Conservation (phyloP, 768 basidiomycete genomes). For the Coprinopsis sp. region DNA sequence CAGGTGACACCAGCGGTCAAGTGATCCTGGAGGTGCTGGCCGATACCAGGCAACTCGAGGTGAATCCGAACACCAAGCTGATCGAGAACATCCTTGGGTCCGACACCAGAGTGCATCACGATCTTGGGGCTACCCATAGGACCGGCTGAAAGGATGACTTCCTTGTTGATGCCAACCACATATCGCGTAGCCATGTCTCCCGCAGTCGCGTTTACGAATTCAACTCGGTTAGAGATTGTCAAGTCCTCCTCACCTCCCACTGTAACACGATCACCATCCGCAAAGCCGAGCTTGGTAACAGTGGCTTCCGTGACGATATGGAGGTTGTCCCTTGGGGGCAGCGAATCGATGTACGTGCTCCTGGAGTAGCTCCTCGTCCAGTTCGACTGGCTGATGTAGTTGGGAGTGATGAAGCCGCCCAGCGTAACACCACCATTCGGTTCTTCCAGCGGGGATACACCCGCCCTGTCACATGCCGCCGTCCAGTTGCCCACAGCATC, state of each 20-base stretch:
- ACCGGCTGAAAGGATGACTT: constrained; percentile 37
- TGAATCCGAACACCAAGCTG: constrained; percentile 36
- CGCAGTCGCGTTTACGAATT: constrained; percentile 34
- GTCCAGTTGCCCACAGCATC: constrained; percentile 54
- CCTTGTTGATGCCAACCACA: constrained; percentile 46
- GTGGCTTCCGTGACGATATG: constrained; percentile 53
- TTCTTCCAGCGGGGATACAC: constrained; percentile 36
- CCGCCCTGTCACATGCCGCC: constrained; percentile 39
- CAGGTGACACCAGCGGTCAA: constrained; percentile 29
- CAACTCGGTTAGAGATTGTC: constrained; percentile 26
- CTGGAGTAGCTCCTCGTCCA: constrained; percentile 64
- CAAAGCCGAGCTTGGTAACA: constrained; percentile 49
- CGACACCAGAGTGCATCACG: constrained; percentile 50
- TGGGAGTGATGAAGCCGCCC: constrained; percentile 52
- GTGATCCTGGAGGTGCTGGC: constrained; percentile 54
- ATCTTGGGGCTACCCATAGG: constrained; percentile 47
- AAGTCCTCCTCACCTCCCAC: constrained; percentile 5
- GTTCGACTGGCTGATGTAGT: constrained; percentile 57
- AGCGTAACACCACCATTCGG: constrained; percentile 45
- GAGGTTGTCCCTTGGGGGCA: constrained; percentile 53
- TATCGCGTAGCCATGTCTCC: constrained; percentile 15
- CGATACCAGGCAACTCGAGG: constrained; percentile 47
- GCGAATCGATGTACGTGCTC: constrained; percentile 59
- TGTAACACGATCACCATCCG: constrained; percentile 35
- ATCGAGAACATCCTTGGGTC: constrained; percentile 42